phyloP scores from a whole-genome alignment of 2,329 filamentous ascomycete species.

The Aspergillus cejpii region DNA sequence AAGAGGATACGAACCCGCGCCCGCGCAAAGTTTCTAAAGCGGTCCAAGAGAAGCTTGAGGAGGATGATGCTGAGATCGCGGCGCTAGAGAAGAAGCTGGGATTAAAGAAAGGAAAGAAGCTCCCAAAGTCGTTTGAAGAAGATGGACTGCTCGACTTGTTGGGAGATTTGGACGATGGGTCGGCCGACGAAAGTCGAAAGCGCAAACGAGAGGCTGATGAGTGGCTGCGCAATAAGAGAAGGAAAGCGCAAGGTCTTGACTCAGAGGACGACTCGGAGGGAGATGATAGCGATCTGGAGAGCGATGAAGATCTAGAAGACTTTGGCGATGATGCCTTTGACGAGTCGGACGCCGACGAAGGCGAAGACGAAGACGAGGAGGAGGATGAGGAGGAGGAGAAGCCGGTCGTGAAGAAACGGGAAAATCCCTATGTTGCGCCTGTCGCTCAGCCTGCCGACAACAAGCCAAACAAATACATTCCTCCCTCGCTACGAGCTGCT shows the following conservation, averaged over 20 bases:
- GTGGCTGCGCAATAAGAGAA: conserved; percentile 54
- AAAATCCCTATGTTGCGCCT: conserved; percentile 87
- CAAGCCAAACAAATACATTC: conserved; percentile 67
- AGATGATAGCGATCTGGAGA: conserved; percentile 19
- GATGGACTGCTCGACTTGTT: conserved; percentile 78
- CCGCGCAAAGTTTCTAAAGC: conserved; percentile 27
- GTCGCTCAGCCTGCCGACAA: conserved; percentile 38
- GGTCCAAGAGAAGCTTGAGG: conserved; percentile 59
- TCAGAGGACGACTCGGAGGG: conserved; percentile 24
- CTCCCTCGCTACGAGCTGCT: conserved; percentile 69
- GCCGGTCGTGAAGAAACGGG: conserved; percentile 48
- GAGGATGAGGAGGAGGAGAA: conserved; percentile 36
- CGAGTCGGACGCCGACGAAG: conserved; percentile 23
- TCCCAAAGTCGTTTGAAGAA: conserved; percentile 67
- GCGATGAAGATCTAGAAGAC: conserved; percentile 28
- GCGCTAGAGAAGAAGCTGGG: conserved; percentile 82
- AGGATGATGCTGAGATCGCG: conserved; percentile 85
- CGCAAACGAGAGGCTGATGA: conserved; percentile 59
- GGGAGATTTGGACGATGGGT: conserved; percentile 56
- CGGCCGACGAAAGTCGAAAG: conserved; percentile 45
- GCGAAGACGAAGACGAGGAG: conserved; percentile 24
- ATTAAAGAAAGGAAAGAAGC: conserved; percentile 66
- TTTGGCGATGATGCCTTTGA: conserved; percentile 24
- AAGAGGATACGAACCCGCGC: conserved; percentile 19
- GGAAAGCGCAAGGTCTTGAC: conserved; percentile 42